Base-by-base conservation (phyloP, 106 monocot genomes). In the Cymbidium sinense region DNA sequence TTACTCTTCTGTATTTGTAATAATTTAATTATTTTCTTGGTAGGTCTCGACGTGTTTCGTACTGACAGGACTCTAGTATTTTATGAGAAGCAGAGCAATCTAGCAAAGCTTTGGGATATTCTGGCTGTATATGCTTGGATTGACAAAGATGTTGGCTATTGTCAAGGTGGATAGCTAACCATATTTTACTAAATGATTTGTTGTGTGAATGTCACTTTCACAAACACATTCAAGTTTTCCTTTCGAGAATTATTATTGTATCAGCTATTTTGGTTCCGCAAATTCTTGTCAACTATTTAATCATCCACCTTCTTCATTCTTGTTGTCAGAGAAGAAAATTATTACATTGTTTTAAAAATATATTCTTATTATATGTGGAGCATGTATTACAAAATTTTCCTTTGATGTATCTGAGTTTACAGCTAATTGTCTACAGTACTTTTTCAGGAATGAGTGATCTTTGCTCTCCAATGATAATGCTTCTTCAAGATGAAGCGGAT, bases 381-480 rank as follows among this genome's bases (percentile, higher is more conserved):
- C 5, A 21, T 20, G 13, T 41, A n/a, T 37, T 15, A 20, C 0
- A 9, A 43, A 20, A 5, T 75, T 47, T 28, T 50, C 29, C 25
- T 75, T 75, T 19, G 15, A 52, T 34, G n/a, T 36, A 33, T 52
- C 52, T 27, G 18, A 41, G 28, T 34, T 34, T 34, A 34, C 34
- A 4, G 54, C 33, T 76, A 76, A 76, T 31, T 31, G 33, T 54
- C 34, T 28, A n/a, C 2, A 3, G 31, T 76, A 11, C 70, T 39
- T 51, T 33, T 73, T 70, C 84, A 95, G 95, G 95, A 81, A 95
- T 95, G 95, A 95, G 95, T 81, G 95, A 95, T 85, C 84, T 95
- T 78, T 95, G 95, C 83, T 95, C 95, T 23, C 95, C 95, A 43
- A 91, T 95, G 89, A 89, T 95, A 83, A 80, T 95, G 29, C 91